Evolutionary conservation across 2,329 filamentous ascomycete species (phyloP), one percentile per base, ranked within the genome.

Genomic region (Sclerotinia glacialis): DNA sequence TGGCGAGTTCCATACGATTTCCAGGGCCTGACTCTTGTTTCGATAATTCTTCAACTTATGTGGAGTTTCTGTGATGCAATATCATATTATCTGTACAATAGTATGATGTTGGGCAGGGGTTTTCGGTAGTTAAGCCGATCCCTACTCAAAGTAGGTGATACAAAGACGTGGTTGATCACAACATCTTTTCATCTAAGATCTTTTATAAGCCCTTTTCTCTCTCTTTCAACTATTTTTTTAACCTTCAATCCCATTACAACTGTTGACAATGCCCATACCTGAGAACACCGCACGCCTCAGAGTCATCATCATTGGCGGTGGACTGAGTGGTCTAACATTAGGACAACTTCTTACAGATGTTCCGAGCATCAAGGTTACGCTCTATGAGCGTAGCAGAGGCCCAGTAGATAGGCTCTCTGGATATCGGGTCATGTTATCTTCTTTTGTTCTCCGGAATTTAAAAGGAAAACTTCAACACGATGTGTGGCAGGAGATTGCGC

Each of bases 361-460:
- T 18, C 70, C 69, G 2, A 68, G 69, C 56, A 63, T 74, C 21
- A 56, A 69, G 65, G 71, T 73, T 7, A 71, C 70, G 12, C 67
- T 71, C 23, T 75, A 74, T 50, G 73, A 74, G 61, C 69, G 68
- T 34, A 69, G 64, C 50, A 21, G 46, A 16, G 60, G 66, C 37
- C 44, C 67, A 2, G 49, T 70, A 0, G 72, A 74, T 50, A 64
- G 70, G n/a, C 63, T 75, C 5, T 68, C 54, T 9, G 73, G 73
- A 16, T 75, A 71, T 31, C 69, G 73, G 23, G 67, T 75, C 7
- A 74, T 74, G 72, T 64, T 75, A 5, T 73, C 73, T 23, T 68
- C 67, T 18, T 71, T 70, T 40, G 71, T 73, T n/a, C 47, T 74
- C 5, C 58, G 64, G 34, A 73, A 69, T 56, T 66, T 75, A 1